These are phyloP conservation scores for Colletotrichum truncatum DNA, from an alignment of 2,329 filamentous ascomycete species.

Conservation along the genomic window DNA sequence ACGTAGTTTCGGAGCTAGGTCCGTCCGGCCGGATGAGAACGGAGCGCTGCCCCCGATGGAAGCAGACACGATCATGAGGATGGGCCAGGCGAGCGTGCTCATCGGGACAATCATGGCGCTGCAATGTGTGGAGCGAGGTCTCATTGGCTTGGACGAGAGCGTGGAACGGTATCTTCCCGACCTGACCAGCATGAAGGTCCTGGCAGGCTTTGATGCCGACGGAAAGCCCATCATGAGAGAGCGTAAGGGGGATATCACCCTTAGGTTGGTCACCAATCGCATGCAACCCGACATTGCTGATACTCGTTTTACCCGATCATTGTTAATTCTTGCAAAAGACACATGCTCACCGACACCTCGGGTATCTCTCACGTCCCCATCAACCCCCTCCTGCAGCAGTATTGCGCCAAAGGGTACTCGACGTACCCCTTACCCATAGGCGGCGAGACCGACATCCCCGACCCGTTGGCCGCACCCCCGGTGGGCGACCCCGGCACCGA, in stretches of 20 bases:
- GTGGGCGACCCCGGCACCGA: constrained; percentile 39
- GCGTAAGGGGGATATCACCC: constrained; percentile 50
- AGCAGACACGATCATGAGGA: constrained; percentile 44
- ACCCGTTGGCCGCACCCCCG: not conserved
- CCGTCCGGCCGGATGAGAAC: not conserved
- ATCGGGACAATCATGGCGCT: constrained; percentile 60
- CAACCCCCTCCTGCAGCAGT: constrained; percentile 40
- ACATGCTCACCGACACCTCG: constrained; percentile 58
- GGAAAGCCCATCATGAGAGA: constrained; percentile 46
- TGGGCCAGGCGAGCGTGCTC: constrained; percentile 52
- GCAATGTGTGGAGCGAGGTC: constrained; percentile 62
- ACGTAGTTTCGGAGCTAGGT: not conserved
- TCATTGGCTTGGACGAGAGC: constrained; percentile 55
- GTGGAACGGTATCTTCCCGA: constrained; percentile 56
- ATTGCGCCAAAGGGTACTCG: not conserved
- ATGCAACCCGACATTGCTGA: not conserved
- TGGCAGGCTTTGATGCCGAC: constrained; percentile 55
- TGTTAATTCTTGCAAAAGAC: not conserved
- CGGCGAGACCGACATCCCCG: not conserved
- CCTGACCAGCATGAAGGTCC: constrained; percentile 55
- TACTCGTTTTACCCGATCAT: not conserved
- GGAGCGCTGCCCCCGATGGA: constrained; percentile 41
- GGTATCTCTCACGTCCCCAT: constrained; percentile 56
- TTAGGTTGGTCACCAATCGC: constrained; percentile 38
- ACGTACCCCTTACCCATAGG: not conserved